Conservation (phyloP, 2,329 filamentous ascomycete genomes). For the Cladosporium sp. region DNA sequence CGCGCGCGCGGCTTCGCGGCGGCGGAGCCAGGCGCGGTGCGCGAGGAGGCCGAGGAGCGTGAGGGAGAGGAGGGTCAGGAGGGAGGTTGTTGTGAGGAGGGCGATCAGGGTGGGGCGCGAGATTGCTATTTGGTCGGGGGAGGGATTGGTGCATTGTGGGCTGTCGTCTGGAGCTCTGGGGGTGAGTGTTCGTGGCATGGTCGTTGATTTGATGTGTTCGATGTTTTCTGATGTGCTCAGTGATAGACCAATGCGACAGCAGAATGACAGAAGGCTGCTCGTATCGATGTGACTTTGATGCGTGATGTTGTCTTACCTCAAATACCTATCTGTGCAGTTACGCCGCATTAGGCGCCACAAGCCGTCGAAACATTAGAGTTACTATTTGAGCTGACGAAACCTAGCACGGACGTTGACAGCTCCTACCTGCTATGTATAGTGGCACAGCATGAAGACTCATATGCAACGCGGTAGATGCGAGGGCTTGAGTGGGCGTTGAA, state of each 20-base stretch:
- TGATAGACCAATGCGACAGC: background rate
- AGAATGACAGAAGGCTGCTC: no score
- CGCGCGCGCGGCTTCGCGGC: slow-evolving; percentile 14
- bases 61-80: slow-evolving; percentile 20
- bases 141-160: slow-evolving; percentile 10
- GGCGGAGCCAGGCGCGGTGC: slow-evolving; percentile 17
- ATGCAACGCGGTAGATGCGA: background rate
- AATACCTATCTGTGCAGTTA: no score
- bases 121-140: slow-evolving; percentile 18
- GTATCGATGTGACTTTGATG: no score
- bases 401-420: background rate
- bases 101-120: slow-evolving; percentile 34
- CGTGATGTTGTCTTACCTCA: no score
- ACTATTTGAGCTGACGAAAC: no score
- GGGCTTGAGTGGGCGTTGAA: background rate
- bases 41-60: slow-evolving; percentile 15
- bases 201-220: background rate
- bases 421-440: background rate
- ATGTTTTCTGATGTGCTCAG: background rate
- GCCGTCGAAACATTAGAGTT: no score
- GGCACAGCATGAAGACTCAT: background rate
- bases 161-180: background rate
- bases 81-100: slow-evolving; percentile 17
- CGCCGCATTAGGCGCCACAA: no score
- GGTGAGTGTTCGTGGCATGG: no score